Percentiles rank a stretch among this genome's conserved stretches.
Evolutionary conservation across 495 filamentous ascomycete genomes (phyloP).

Genomic region (Aspergillus asperescens): DNA sequence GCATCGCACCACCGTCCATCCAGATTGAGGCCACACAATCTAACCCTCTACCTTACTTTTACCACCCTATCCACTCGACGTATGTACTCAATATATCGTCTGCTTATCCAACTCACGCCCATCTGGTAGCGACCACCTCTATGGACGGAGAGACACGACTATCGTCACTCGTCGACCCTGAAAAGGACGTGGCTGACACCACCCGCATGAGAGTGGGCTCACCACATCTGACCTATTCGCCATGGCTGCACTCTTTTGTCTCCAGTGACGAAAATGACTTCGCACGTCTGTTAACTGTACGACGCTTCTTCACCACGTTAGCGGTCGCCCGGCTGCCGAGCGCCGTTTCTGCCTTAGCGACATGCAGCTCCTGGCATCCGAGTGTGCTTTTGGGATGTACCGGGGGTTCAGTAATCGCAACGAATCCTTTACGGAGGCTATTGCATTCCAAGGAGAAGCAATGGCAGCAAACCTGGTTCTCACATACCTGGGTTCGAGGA

Average conservation of each 20-base stretch:
- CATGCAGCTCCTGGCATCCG: slow-evolving; percentile 47
- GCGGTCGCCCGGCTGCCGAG: slow-evolving; percentile 32
- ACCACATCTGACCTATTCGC: slow-evolving; percentile 49
- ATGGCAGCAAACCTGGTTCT: slow-evolving; percentile 59
- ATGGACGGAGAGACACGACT: slow-evolving; percentile 57
- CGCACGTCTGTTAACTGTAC: slow-evolving; percentile 46
- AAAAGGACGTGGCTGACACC: slow-evolving; percentile 44
- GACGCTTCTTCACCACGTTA: slow-evolving; percentile 52
- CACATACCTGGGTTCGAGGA: slow-evolving; percentile 51
- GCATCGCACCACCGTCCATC: slow-evolving; percentile 33
- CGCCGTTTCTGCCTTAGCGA: slow-evolving; percentile 38
- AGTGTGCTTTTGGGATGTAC: slow-evolving; percentile 50
- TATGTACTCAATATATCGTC: slow-evolving; percentile 54
- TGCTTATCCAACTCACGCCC: slow-evolving; percentile 55
- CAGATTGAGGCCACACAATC: slow-evolving; percentile 4
- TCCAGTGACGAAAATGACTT: slow-evolving; percentile 55
- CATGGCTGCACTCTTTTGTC: slow-evolving; percentile 49
- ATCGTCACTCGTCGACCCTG: slow-evolving; percentile 49
- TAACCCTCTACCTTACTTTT: slow-evolving; percentile 47
- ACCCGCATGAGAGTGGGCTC: slow-evolving; percentile 49
- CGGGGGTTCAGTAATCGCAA: slow-evolving; percentile 49
- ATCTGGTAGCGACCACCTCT: slow-evolving; percentile 48
- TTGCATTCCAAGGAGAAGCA: slow-evolving; percentile 49
- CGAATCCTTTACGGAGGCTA: slow-evolving; percentile 52
- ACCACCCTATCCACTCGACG: slow-evolving; percentile 52